Conservation (phyloP, 768 basidiomycete species). For the Ramaria rubella region DNA sequence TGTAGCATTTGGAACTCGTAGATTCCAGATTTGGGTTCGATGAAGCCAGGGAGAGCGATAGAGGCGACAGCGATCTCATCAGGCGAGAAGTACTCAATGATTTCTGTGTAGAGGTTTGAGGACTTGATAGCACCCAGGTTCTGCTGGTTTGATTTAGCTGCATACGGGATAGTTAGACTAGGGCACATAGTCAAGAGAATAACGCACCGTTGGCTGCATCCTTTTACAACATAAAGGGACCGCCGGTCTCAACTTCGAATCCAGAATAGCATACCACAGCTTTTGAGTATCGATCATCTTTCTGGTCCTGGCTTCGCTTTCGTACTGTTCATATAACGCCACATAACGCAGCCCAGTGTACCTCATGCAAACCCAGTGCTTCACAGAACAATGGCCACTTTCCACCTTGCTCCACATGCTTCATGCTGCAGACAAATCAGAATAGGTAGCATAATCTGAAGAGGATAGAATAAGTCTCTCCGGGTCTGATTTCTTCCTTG, state of each 20-base stretch:
- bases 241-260: slow-evolving; percentile 96
- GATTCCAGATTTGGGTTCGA: slow-evolving; percentile 43
- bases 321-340: slow-evolving; percentile 77
- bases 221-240: slow-evolving; percentile 99
- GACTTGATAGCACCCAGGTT: slow-evolving; percentile 99
- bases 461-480: slow-evolving; percentile 93
- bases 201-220: slow-evolving; percentile 83
- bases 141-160: slow-evolving; percentile 96
- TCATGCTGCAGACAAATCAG: slow-evolving; percentile 59
- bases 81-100: slow-evolving; percentile 95
- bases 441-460: slow-evolving; percentile 63
- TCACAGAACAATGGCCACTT: slow-evolving; percentile 99
- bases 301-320: slow-evolving; percentile 80
- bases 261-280: slow-evolving; percentile 95
- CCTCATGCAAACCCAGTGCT: slow-evolving; percentile 83
- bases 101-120: slow-evolving; percentile 97
- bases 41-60: slow-evolving; percentile 88
- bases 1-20: slow-evolving; percentile 97
- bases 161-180: background rate
- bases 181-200: background rate
- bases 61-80: slow-evolving; percentile 98
- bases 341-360: slow-evolving; percentile 89
- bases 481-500: slow-evolving; percentile 96
- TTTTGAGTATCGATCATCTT: slow-evolving; percentile 90
- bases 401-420: slow-evolving; percentile 82